A percentile compares a stretch with the other conserved stretches of the same genome.
Conservation (phyloP, 495 filamentous ascomycete species). For the Lepidopterella palustris region DNA sequence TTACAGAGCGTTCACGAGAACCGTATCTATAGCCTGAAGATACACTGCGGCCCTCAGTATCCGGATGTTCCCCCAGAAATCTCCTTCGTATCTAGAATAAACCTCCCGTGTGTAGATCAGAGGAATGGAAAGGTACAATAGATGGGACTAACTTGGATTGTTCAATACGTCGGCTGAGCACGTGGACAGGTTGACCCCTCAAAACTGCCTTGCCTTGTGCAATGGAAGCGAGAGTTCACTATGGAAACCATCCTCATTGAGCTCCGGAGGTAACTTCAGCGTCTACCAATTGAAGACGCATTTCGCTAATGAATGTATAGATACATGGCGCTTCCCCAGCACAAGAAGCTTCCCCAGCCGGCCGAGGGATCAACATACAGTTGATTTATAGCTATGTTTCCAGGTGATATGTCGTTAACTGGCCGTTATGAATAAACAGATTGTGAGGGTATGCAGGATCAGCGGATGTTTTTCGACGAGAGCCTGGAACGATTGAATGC, state of each 20-base stretch:
- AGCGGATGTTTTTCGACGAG: neutral
- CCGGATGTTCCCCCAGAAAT: constrained; percentile 83
- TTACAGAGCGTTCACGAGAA: constrained; percentile 89
- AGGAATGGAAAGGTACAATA: constrained; percentile 60
- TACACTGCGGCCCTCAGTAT: constrained; percentile 88
- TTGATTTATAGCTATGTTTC: neutral
- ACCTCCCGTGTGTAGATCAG: constrained; percentile 84
- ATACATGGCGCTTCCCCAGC: constrained; percentile 86
- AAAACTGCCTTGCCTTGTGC: constrained; percentile 72
- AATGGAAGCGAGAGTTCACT: constrained; percentile 83
- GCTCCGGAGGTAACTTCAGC: constrained; percentile 59
- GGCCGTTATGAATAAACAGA: neutral
- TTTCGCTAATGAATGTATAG: constrained; percentile 41
- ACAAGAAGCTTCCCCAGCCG: constrained; percentile 95
- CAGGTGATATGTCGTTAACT: neutral
- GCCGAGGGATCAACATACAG: constrained; percentile 71
- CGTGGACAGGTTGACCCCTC: constrained; percentile 68
- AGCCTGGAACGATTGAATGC: neutral
- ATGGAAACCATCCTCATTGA: constrained; percentile 94
- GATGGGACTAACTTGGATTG: constrained; percentile 10
- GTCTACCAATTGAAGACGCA: neutral
- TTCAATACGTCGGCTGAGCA: constrained; percentile 13
- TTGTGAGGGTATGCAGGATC: neutral
- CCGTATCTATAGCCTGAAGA: constrained; percentile 95
- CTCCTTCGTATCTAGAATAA: constrained; percentile 86